Conservation (phyloP, 306 rosid species). For the Glycine tomentella region DNA sequence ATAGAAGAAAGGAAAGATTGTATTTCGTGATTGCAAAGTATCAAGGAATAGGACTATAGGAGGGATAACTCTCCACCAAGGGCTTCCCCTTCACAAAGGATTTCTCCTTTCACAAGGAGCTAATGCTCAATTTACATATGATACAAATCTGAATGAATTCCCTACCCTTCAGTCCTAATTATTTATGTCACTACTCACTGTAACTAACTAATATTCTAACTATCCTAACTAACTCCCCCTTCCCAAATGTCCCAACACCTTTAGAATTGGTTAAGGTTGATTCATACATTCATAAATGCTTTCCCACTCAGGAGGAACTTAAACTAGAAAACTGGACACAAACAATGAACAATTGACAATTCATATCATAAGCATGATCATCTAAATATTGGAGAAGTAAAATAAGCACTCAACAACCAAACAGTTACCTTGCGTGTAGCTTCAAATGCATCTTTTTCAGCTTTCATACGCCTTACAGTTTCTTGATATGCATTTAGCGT, state of each 20-base stretch:
- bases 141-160: not conserved
- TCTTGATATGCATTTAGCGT: conserved; percentile 72
- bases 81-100: not conserved
- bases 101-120: not conserved
- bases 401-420: conserved; percentile 29
- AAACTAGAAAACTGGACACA: not conserved
- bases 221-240: not conserved
- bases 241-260: not conserved
- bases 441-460: conserved; percentile 82
- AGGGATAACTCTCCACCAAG: not conserved
- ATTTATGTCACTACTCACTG: not conserved
- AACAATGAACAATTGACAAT: conserved; percentile 17
- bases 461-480: conserved; percentile 68
- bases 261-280: conserved; percentile 1
- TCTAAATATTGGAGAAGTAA: conserved; percentile 12
- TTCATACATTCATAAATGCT: conserved; percentile 8
- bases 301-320: conserved; percentile 19
- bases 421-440: conserved; percentile 71
- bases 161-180: not conserved
- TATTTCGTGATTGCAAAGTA: too few relatives aligned
- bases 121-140: not conserved
- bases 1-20: too few relatives aligned
- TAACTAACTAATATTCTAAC: not conserved
- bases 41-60: too few relatives aligned
- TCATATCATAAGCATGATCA: conserved; percentile 29